phyloP scores from a whole-genome alignment of 2,329 filamentous ascomycete genomes.

The Aurifilum marmelostoma region DNA sequence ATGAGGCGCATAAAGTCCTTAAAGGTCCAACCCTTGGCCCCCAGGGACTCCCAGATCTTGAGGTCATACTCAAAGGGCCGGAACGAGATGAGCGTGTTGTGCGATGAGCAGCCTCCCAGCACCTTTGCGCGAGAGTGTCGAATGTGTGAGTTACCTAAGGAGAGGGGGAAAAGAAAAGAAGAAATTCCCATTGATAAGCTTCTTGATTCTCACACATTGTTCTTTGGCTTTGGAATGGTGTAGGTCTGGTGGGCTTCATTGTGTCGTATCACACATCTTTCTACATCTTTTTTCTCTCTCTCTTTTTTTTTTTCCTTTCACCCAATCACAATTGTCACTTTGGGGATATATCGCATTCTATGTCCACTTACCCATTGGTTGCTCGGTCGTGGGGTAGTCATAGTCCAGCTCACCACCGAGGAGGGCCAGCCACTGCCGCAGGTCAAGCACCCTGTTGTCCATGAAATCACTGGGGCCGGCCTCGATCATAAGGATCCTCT shows the following conservation, averaged over 20 bases:
- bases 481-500: slow-evolving; percentile 82
- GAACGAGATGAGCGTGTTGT: slow-evolving; percentile 94
- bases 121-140: slow-evolving; percentile 92
- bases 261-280: neutral
- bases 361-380: slow-evolving; percentile 70
- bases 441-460: slow-evolving; percentile 82
- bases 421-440: slow-evolving; percentile 84
- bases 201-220: slow-evolving; percentile 8
- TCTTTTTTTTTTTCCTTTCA: neutral
- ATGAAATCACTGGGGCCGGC: slow-evolving; percentile 87
- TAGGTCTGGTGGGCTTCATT: neutral
- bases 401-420: slow-evolving; percentile 89
- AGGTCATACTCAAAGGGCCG: slow-evolving; percentile 88
- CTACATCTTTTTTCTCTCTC: neutral
- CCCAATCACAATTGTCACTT: neutral
- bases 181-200: slow-evolving; percentile 20
- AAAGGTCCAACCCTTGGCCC: slow-evolving; percentile 85
- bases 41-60: slow-evolving; percentile 79
- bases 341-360: too few relatives aligned
- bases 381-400: slow-evolving; percentile 86
- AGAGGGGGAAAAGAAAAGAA: neutral
- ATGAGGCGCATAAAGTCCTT: slow-evolving; percentile 80
- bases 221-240: neutral
- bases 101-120: slow-evolving; percentile 87
- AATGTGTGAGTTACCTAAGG: slow-evolving; percentile 82